phyloP scores from a whole-genome alignment of 192 early-diverging fungal species.

The Rhizophagus prolifer region DNA sequence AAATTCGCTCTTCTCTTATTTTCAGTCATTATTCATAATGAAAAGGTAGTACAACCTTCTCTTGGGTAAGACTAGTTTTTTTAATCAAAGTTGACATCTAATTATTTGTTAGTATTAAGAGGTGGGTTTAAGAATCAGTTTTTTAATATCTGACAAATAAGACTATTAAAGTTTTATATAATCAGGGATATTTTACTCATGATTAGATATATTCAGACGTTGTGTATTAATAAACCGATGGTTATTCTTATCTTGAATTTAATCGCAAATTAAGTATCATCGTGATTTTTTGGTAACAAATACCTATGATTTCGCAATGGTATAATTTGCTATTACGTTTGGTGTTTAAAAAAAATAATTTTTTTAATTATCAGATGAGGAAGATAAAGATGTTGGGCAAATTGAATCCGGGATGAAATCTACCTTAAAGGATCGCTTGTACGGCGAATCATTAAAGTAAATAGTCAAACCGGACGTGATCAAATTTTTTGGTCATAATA shows the following conservation, averaged over 20 bases:
- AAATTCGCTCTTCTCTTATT: not conserved
- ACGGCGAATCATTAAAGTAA: not conserved
- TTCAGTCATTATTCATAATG: not conserved
- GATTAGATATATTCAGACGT: not conserved
- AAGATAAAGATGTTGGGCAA: not conserved
- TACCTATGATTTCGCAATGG: not conserved
- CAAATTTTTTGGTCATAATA: not conserved
- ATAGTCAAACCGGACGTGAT: not conserved
- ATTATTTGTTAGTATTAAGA: not conserved
- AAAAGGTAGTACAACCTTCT: not conserved
- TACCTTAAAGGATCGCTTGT: not conserved
- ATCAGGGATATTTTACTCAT: not conserved
- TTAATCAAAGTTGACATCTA: not conserved
- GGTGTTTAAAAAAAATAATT: not conserved
- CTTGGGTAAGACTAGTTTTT: not conserved
- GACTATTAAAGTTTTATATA: not conserved
- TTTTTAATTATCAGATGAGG: not conserved
- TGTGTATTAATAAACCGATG: not conserved
- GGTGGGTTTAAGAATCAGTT: not conserved
- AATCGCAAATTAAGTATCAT: not conserved
- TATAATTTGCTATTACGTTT: not conserved
- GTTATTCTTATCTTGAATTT: not conserved
- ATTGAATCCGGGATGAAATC: not conserved
- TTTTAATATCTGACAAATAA: not conserved
- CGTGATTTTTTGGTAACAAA: not conserved